Base-by-base conservation (phyloP, 2,329 filamentous ascomycete genomes). In the Penicillium verrucosum region DNA sequence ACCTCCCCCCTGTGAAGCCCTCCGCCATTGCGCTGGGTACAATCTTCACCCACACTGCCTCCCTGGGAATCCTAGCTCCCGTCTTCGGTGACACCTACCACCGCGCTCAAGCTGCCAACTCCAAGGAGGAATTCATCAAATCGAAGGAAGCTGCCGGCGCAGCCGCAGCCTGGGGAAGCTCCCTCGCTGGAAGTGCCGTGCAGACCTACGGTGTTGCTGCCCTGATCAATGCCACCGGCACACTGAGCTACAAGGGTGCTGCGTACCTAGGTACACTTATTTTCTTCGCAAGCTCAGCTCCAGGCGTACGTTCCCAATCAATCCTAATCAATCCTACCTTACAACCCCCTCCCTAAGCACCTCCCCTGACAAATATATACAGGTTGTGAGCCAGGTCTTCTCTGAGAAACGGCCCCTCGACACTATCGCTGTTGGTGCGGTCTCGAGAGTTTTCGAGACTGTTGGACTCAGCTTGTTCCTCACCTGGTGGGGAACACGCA, bases 21-120 rank as follows among this genome's bases (percentile, higher is more conserved):
- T 97, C 92, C 73, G 93, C 94, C 71, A 96, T 99, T 73, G 94
- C 93, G 72, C 86, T 97, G 72, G 94, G 94, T 79, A 94, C 92
- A 62, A 80, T 92, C 77, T 99, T 97, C 87, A 97, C 89, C 84
- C 93, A 99, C 80, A 87, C 88, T 70, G 83, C 91, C 70, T 94
- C 94, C 72, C 87, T 94, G 63, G 92, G 90, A 62, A 86, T 97
- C 68, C 85, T 97, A 61, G 84, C 86, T 58, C 93, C 93, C 62
- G 80, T 97, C 77, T 96, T 97, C 75, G 93, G 94, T 73, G 88
- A 95, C 72, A 93, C 91, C 72, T 97, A 96, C 85, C 88, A 92
- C 80, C 89, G 90, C 68, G 92, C 93, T 67, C 92, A 96, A 84
- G 81, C 85, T 60, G 86, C 93, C 76, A 93, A 96, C 85, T 90